These are phyloP conservation scores for Lomentospora prolificans DNA, from an alignment of 2,329 filamentous ascomycete species.

Conservation along the genomic window DNA sequence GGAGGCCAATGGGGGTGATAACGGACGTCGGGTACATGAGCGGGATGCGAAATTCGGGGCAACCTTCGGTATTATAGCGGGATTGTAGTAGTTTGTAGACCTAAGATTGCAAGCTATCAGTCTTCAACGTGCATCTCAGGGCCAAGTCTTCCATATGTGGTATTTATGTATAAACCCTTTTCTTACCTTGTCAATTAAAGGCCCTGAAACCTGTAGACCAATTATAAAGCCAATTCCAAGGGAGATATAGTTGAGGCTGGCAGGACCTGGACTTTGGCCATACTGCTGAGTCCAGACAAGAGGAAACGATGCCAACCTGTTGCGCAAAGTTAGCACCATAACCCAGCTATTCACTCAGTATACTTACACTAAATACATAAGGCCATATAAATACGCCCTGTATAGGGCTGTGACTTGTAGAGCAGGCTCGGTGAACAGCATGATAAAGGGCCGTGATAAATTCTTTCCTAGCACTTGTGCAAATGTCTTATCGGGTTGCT, in stretches of 20 bases:
- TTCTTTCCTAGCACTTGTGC: slow-evolving; percentile 18
- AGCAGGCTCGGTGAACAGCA: slow-evolving; percentile 40
- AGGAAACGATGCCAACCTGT: slow-evolving; percentile 42
- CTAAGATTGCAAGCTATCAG: slow-evolving; percentile 9
- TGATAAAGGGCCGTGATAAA: slow-evolving; percentile 34
- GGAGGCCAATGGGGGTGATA: slow-evolving; percentile 36
- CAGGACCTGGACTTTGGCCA: slow-evolving; percentile 31
- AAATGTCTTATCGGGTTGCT: slow-evolving; percentile 18
- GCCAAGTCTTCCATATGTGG: too few species aligned
- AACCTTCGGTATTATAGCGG: slow-evolving; percentile 17
- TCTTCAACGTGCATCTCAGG: too few species aligned
- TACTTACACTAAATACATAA: slow-evolving; percentile 39
- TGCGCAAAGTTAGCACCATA: not conserved
- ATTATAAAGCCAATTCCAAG: slow-evolving; percentile 43
- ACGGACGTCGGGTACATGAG: slow-evolving; percentile 24
- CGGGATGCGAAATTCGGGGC: slow-evolving; percentile 24
- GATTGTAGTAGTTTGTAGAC: slow-evolving; percentile 19
- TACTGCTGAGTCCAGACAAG: slow-evolving; percentile 37
- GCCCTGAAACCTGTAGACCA: slow-evolving; percentile 41
- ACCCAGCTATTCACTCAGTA: not conserved
- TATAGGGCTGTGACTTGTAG: slow-evolving; percentile 39
- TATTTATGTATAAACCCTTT: too few species aligned
- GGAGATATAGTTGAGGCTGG: slow-evolving; percentile 43
- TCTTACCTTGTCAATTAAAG: slow-evolving; percentile 23
- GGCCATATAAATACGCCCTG: slow-evolving; percentile 39